A percentile compares a stretch with the other conserved stretches of the same genome.
These are phyloP conservation scores for Gomphus sp. DNA, from an alignment of 1,284 basidiomycete species.

Conservation along the genomic window DNA sequence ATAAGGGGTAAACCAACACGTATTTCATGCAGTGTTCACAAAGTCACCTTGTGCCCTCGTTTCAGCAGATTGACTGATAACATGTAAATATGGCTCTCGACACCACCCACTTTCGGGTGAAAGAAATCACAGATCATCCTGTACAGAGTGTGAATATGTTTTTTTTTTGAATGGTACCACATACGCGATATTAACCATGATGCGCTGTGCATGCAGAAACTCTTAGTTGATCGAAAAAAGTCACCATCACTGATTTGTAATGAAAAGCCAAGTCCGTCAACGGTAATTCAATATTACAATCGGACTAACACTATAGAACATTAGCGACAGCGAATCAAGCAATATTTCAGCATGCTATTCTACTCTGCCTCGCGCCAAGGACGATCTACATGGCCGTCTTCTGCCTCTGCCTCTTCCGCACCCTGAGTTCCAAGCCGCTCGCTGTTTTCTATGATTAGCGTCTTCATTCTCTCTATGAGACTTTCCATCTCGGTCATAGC, in stretches of 20 bases:
- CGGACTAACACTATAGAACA: background rate
- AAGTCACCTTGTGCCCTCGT: conserved; percentile 74
- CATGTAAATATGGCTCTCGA: conserved; percentile 96
- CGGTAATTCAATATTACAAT: background rate
- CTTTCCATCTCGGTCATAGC: conserved; percentile 12
- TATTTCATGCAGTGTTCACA: background rate
- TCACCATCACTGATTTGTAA: too few species aligned
- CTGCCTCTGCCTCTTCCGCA: conserved; percentile 24
- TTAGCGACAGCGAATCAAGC: background rate
- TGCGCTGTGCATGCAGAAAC: background rate
- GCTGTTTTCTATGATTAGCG: conserved; percentile 28
- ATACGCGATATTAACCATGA: conserved; percentile 9
- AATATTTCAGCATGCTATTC: background rate
- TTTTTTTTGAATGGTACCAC: background rate
- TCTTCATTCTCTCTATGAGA: conserved; percentile 13
- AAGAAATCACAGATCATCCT: conserved; percentile 99
- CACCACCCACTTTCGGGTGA: conserved; percentile 89
- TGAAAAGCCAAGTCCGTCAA: too few species aligned
- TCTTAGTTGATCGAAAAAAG: too few species aligned
- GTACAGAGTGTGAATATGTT: background rate
- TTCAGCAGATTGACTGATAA: conserved; percentile 77
- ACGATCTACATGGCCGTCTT: conserved; percentile 38
- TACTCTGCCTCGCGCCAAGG: conserved; percentile 36
- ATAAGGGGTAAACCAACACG: background rate
- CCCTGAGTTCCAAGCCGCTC: conserved; percentile 16